Evolutionary conservation across 371 early-diverging fungal genomes (phyloP), one percentile per base, ranked within the genome.

Genomic region (Apophysomyces trapeziformis): DNA sequence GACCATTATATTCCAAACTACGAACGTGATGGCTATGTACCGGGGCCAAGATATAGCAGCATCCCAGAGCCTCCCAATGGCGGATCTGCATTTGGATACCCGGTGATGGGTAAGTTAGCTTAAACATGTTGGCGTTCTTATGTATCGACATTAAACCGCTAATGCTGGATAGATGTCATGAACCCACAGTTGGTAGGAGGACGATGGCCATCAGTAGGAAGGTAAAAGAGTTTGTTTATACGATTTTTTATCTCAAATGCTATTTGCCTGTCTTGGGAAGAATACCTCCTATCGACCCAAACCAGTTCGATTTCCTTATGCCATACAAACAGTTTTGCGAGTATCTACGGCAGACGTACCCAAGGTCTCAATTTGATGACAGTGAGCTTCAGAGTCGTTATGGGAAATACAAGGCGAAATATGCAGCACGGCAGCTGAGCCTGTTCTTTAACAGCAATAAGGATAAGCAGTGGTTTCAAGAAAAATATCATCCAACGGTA

Each of bases 401-500:
- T 64, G 89, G 88, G 47, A 83, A 84, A 38, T 97, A 97, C 74
- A 90, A 89, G 64, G 93, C 94, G 62, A 87, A 90, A 38, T 90
- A 87, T 60, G 82, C 82, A 18, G 79, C 85, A 57, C 87, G 87
- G 38, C 89, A 90, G 54, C 76, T 90, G 57, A 76, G 84, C 50
- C 80, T 82, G 35, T 95, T 95, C 72, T 95, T 92, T 72, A 82
- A 79, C 1, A 81, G 79, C 32, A 93, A 96, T 76, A 92, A 91
- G 66, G 86, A 90, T 6, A 90, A 91, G 43, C 95, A 95, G 60
- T 97, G 97, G 97, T 97, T 96, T 76, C 75, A 84, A 39, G 96
- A 96, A 76, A 92, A 93, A 71, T 97, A 96, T 70, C 93, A 95
- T 69, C 94, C 95, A 1, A 85, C 76, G 16, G 70, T 78, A 50